Evolutionary conservation across 257 asterid species (phyloP).

Genomic region (Solanum habrochaites): DNA sequence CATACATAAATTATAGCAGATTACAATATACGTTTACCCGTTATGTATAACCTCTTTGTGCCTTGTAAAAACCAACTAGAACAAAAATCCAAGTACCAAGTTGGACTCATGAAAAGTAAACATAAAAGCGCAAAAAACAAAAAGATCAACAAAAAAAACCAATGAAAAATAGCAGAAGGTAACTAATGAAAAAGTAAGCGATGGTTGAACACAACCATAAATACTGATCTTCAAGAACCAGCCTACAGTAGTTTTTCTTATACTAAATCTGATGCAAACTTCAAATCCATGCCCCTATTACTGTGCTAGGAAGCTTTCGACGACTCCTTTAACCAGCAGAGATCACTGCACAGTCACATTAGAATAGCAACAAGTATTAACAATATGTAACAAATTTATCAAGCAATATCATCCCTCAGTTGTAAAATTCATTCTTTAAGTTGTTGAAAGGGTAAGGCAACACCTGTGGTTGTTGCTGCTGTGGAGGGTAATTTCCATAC

Average conservation of each 20-base stretch:
- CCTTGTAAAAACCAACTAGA: background rate
- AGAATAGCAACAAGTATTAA: background rate
- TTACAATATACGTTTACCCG: background rate
- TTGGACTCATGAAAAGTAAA: background rate
- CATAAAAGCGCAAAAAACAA: background rate
- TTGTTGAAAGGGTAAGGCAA: background rate
- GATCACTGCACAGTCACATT: background rate
- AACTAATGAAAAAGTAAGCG: background rate
- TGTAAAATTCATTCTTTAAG: background rate
- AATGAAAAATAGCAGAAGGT: background rate
- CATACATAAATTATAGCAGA: background rate
- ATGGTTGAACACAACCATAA: background rate
- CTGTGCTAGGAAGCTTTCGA: background rate
- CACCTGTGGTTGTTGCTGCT: slow-evolving; percentile 58
- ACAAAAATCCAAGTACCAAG: background rate
- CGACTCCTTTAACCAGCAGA: background rate
- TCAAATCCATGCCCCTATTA: background rate
- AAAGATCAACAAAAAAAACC: background rate
- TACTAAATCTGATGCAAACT: background rate
- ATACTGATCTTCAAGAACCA: background rate
- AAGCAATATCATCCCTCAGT: background rate
- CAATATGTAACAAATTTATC: background rate
- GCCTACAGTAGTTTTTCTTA: background rate
- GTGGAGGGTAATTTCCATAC: slow-evolving; percentile 28
- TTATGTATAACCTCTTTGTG: background rate